Percentiles rank a stretch among this genome's conserved stretches.
Conservation (phyloP, 139 green algal species). For the Raphidocelis subcapitata region DNA sequence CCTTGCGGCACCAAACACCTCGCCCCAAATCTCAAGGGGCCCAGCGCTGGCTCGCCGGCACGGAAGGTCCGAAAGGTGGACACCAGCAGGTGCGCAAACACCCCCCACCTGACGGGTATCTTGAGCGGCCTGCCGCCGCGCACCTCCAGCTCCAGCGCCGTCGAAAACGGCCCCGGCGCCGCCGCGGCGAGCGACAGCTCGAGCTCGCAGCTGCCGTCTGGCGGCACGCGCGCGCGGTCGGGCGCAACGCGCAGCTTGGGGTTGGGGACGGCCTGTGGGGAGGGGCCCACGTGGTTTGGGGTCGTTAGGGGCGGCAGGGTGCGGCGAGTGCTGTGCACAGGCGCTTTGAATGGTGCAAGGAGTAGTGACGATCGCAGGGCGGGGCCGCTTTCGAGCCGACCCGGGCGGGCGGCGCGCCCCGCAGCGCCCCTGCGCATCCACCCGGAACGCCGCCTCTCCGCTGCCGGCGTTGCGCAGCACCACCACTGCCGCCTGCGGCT, state of each 20-base stretch:
- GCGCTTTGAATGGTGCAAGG: no score
- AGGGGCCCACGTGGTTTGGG: no score
- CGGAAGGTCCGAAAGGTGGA: no score
- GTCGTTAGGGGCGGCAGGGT: no score
- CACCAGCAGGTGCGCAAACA: no score
- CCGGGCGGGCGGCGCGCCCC: no score
- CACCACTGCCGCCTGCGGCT: conserved; percentile 36
- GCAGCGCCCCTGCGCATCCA: no score
- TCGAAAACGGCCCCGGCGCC: conserved; percentile 31
- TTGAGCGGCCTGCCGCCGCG: conserved; percentile 56
- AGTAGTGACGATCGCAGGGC: no score
- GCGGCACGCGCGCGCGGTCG: conserved; percentile 29
- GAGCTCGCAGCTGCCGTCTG: conserved; percentile 51
- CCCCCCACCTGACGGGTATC: conserved; percentile 45
- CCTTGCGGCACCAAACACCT: no score
- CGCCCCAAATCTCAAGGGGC: no score
- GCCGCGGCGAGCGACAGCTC: conserved; percentile 43
- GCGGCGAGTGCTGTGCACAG: no score
- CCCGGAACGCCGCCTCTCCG: conserved; percentile 27
- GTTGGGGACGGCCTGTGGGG: conserved; percentile 21
- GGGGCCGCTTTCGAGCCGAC: no score
- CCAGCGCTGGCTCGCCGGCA: neutral
- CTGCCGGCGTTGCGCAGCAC: conserved; percentile 36
- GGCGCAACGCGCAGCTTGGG: conserved; percentile 36
- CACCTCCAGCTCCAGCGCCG: conserved; percentile 47